A percentile compares a stretch with the other conserved stretches of the same genome.
Conservation (phyloP, 768 basidiomycete species). For the Tulasnella sp. region DNA sequence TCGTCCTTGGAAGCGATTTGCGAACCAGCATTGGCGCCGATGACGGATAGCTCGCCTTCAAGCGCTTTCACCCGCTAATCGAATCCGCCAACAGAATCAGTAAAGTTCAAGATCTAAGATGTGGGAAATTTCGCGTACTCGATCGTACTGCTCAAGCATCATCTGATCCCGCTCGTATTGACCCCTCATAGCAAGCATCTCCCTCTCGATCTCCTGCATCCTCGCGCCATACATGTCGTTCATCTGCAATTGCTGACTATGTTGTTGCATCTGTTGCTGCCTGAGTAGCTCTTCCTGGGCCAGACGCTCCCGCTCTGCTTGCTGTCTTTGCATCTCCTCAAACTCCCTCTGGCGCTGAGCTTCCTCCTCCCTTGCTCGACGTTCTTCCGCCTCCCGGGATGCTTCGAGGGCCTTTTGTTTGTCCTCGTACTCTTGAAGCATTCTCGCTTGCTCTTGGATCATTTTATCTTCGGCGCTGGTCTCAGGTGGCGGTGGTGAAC, state of each 20-base stretch:
- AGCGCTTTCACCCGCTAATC: conserved; percentile 86
- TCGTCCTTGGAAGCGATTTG: conserved; percentile 92
- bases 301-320: conserved; percentile 75
- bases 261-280: conserved; percentile 39
- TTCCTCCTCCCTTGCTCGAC: conserved; percentile 63
- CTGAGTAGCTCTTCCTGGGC: conserved; percentile 74
- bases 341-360: conserved; percentile 78
- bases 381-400: conserved; percentile 75
- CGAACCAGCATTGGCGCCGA: conserved; percentile 64
- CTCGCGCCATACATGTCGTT: conserved; percentile 63
- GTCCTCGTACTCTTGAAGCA: conserved; percentile 94
- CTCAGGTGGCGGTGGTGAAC: conserved; percentile 55
- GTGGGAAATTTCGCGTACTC: conserved; percentile 43
- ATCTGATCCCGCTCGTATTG: conserved; percentile 98
- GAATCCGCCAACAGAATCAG: conserved; percentile 12
- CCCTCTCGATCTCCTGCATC: conserved; percentile 73
- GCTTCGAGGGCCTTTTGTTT: conserved; percentile 83
- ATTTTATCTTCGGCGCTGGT: conserved; percentile 60
- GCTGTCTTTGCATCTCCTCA: conserved; percentile 75
- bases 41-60: conserved; percentile 74
- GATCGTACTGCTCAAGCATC: conserved; percentile 93
- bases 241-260: conserved; percentile 63
- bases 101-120: neutral
- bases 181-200: conserved; percentile 85
- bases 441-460: conserved; percentile 81